These are phyloP conservation scores for Tolypocladium ophioglossoides DNA, from an alignment of 2,329 filamentous ascomycete species.

Conservation along the genomic window DNA sequence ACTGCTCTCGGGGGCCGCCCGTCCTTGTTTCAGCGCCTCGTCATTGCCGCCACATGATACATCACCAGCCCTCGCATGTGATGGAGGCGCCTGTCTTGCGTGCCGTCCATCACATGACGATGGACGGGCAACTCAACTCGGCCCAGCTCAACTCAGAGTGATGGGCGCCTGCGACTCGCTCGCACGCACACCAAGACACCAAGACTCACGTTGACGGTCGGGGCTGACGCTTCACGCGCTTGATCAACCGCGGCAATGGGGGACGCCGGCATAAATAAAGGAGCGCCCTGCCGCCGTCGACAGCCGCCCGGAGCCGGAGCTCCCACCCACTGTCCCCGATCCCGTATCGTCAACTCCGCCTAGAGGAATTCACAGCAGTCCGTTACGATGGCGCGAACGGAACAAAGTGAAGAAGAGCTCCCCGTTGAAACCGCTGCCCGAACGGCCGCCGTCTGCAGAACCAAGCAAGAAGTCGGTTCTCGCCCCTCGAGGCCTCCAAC, in stretches of 20 bases:
- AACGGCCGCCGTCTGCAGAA: constrained; percentile 12
- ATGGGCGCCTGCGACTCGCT: not conserved
- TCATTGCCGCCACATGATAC: not conserved
- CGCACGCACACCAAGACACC: not conserved
- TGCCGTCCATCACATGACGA: not conserved
- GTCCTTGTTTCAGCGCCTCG: not conserved
- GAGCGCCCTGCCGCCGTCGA: no score
- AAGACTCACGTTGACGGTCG: no score
- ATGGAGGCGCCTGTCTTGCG: not conserved
- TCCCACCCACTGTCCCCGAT: constrained; percentile 48
- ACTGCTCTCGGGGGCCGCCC: no score
- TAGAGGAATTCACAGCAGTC: constrained; percentile 48
- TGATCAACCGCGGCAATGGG: no score
- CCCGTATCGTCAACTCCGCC: constrained; percentile 44
- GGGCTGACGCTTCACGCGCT: not conserved
- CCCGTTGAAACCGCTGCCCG: constrained; percentile 34
- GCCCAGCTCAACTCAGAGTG: no score
- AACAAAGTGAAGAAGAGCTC: constrained; percentile 32
- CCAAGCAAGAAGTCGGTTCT: constrained; percentile 1
- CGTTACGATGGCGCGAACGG: constrained; percentile 32
- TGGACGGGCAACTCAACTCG: not conserved
- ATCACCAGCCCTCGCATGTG: not conserved
- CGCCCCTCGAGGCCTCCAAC: not conserved
- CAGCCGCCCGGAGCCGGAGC: constrained; percentile 45
- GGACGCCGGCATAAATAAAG: no score